Evolutionary conservation across 306 rosid genomes (phyloP).

Genomic region (Dicorynia guianensis): DNA sequence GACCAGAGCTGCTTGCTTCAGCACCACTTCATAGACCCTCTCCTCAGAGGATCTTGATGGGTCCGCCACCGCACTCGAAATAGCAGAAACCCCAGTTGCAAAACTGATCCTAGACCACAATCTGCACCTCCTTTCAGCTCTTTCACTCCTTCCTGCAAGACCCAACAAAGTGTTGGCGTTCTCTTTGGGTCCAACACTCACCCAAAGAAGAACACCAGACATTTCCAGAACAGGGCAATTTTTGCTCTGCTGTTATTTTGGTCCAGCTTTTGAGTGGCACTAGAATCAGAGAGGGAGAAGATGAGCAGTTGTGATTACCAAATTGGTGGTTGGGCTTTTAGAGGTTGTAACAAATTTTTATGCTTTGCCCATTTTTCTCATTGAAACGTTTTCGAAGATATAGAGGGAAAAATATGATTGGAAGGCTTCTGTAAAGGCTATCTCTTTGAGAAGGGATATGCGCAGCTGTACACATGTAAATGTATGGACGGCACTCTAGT

Average conservation of each 20-base stretch:
- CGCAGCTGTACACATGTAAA: slow-evolving; percentile 32
- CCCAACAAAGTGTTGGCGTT: slow-evolving; percentile 54
- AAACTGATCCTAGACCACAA: slow-evolving; percentile 53
- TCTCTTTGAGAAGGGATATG: slow-evolving; percentile 9
- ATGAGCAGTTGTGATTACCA: background rate
- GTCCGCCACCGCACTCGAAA: slow-evolving; percentile 60
- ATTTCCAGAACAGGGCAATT: slow-evolving; percentile 40
- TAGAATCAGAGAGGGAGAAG: background rate
- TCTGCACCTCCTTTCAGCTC: slow-evolving; percentile 45
- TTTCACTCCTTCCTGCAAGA: slow-evolving; percentile 45
- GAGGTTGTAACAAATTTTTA: slow-evolving; percentile 14
- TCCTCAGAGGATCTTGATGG: slow-evolving; percentile 84
- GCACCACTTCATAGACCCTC: slow-evolving; percentile 88
- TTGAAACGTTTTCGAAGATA: slow-evolving; percentile 22
- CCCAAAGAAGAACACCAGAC: slow-evolving; percentile 76
- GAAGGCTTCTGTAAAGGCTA: slow-evolving; percentile 14
- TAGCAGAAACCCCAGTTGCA: slow-evolving; percentile 50
- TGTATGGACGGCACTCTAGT: slow-evolving; percentile 44
- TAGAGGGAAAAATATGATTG: slow-evolving; percentile 36
- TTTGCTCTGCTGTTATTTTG: background rate
- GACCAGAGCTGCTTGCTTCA: slow-evolving; percentile 85
- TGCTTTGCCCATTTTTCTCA: background rate
- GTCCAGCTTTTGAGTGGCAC: background rate
- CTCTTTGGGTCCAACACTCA: slow-evolving; percentile 66
- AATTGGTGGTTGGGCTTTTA: background rate